Percentiles rank a stretch among this genome's conserved stretches.
These are phyloP conservation scores for Gaeumannomyces sp. DNA, from an alignment of 2,329 filamentous ascomycete species.

Conservation along the genomic window DNA sequence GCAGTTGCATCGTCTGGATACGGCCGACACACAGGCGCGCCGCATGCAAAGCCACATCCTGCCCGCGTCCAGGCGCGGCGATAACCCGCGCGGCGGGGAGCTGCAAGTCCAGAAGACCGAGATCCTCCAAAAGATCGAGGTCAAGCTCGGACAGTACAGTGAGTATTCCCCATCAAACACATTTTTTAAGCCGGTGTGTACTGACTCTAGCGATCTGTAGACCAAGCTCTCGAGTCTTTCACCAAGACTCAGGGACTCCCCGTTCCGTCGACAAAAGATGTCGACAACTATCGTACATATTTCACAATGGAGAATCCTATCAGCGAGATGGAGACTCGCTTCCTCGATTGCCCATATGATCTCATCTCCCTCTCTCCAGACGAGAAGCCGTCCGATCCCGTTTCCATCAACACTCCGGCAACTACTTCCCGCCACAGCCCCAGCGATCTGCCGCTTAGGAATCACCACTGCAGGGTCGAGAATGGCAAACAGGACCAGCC, in stretches of 20 bases:
- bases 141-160: conserved; percentile 65
- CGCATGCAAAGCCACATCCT: conserved; percentile 36
- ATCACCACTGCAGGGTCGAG: background rate
- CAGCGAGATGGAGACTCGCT: conserved; percentile 51
- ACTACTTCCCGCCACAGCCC: background rate
- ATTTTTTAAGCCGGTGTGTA: background rate
- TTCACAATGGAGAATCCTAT: conserved; percentile 47
- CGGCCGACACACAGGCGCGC: conserved; percentile 43
- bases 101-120: conserved; percentile 55
- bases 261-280: conserved; percentile 37
- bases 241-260: conserved; percentile 43
- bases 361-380: conserved; percentile 37
- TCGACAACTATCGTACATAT: conserved; percentile 44
- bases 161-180: conserved; percentile 20
- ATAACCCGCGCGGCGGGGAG: conserved; percentile 47
- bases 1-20: conserved; percentile 64
- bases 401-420: background rate
- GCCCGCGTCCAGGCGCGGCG: conserved; percentile 55
- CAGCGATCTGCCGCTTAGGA: background rate
- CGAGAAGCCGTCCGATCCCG: background rate
- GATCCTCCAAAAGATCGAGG: conserved; percentile 55
- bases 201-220: conserved; percentile 27
- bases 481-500: background rate
- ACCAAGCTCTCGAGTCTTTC: conserved; percentile 55
- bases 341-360: conserved; percentile 50